Base-by-base conservation (phyloP, 2,329 filamentous ascomycete species). In the Calonectria fujianensis region DNA sequence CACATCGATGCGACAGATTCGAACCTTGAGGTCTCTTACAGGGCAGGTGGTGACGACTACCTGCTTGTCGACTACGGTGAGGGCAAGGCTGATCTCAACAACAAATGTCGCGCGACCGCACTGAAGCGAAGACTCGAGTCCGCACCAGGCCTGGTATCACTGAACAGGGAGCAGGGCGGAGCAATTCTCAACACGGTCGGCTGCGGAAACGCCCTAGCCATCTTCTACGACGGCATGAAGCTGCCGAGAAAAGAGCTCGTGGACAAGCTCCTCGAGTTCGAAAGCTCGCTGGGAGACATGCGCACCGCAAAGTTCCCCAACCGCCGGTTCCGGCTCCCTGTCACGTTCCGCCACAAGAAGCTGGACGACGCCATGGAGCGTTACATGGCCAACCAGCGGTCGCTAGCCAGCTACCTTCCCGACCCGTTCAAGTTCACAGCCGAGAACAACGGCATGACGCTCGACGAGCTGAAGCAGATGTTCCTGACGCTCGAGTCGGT, bases 331-430 rank as follows among this genome's bases (percentile, higher is more conserved):
- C 76, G 75, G 6, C 74, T 85, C 13, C 84, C 84, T 0, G 76
- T 85, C 11, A 79, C 79, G 10, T 79, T 85, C 45, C 77, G 83
- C 27, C 82, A 84, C 64, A 76, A 78, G n/a, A 78, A 79, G 27
- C 78, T 82, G 8, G 71, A 87, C 29, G 87, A 89, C 32, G 70
- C 68, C 0, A 83, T 70, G 20, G 71, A 89, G 71, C 86, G 91
- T 13, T 93, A 93, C 81, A 91, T 90, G 84, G 88, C 89, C 35
- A 92, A 89, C 4, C 89, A 91, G 74, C 86, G 91, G 2, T 89
- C 90, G 1, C 88, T 90, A 35, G 91, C 91, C 1, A 86, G 89
- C 0, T 93, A 92, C 74, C 84, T 93, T 0, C 91, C 91, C 0
- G 89, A 91, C 78, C 91, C 91, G 61, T 85, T 93, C 48, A 86